Conservation (phyloP, 2,329 filamentous ascomycete species). For the Aureobasidium sp. region DNA sequence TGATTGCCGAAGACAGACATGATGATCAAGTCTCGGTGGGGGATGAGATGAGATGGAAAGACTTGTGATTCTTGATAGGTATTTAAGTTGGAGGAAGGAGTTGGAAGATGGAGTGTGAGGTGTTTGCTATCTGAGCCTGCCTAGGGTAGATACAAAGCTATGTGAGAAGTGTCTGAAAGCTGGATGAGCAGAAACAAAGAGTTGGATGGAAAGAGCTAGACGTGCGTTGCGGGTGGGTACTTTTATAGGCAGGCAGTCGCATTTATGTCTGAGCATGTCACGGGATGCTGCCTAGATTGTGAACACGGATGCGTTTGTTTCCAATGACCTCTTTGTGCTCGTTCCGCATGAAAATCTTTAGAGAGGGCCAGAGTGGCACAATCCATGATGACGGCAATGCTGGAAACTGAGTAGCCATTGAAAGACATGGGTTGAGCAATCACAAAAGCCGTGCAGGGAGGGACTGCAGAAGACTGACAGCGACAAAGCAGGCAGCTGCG, state of each 20-base stretch:
- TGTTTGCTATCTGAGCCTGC: not conserved
- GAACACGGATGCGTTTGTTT: not conserved
- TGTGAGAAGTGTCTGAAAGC: not conserved
- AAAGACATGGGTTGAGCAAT: not conserved
- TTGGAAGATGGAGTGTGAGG: not conserved
- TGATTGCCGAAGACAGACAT: constrained; percentile 14
- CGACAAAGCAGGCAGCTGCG: not conserved
- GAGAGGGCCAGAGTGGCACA: too few relatives aligned
- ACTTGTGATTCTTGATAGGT: not conserved
- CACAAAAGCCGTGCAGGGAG: not conserved
- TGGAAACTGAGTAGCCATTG: not conserved
- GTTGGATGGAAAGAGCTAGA: not conserved
- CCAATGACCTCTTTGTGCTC: too few relatives aligned
- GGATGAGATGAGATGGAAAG: not conserved
- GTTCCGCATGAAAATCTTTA: too few relatives aligned
- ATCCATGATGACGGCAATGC: not conserved
- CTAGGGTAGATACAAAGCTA: not conserved
- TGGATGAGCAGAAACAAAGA: not conserved
- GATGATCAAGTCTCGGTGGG: not conserved
- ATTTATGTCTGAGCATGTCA: not conserved
- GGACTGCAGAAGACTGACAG: not conserved
- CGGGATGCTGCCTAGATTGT: not conserved
- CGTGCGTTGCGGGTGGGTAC: not conserved
- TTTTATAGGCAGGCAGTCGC: not conserved
- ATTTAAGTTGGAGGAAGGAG: not conserved